Percentiles rank a stretch among this genome's conserved stretches.
Evolutionary conservation across 225 moss, liverwort and hornwort genomes (phyloP).

Genomic region (Pleurozium schreberi): DNA sequence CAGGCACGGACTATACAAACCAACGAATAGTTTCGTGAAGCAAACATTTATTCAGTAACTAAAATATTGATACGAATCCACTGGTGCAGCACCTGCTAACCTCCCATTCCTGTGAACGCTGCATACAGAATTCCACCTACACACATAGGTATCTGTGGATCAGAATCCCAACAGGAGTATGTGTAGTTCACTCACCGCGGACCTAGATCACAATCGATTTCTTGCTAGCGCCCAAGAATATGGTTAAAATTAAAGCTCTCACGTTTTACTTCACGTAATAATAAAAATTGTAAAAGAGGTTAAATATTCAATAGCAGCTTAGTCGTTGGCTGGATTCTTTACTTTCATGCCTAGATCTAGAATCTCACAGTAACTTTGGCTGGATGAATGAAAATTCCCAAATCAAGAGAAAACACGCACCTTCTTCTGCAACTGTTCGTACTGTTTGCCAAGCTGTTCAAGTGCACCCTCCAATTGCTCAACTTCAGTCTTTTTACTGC

Average conservation of each 20-base stretch:
- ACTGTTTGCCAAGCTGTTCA: conserved; percentile 69
- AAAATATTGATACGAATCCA: background rate
- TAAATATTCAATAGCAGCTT: background rate
- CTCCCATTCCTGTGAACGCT: conserved; percentile 66
- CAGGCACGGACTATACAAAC: background rate
- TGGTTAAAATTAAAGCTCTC: background rate
- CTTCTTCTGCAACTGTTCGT: conserved; percentile 55
- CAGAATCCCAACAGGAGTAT: background rate
- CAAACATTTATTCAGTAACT: background rate
- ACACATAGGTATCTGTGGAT: background rate
- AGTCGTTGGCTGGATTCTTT: background rate
- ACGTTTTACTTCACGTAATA: background rate
- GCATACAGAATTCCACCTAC: conserved; percentile 53
- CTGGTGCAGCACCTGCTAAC: conserved; percentile 27
- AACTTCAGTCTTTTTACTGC: conserved; percentile 54
- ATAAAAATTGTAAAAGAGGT: background rate
- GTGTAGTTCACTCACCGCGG: background rate
- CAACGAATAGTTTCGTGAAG: background rate
- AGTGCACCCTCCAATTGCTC: conserved; percentile 65
- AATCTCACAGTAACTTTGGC: background rate
- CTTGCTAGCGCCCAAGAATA: background rate
- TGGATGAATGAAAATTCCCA: background rate
- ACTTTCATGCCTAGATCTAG: background rate
- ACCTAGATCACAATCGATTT: background rate
- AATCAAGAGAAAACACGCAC: conserved; percentile 12